Base-by-base conservation (phyloP, 1,284 basidiomycete genomes). In the Ceratobasidium sp. region DNA sequence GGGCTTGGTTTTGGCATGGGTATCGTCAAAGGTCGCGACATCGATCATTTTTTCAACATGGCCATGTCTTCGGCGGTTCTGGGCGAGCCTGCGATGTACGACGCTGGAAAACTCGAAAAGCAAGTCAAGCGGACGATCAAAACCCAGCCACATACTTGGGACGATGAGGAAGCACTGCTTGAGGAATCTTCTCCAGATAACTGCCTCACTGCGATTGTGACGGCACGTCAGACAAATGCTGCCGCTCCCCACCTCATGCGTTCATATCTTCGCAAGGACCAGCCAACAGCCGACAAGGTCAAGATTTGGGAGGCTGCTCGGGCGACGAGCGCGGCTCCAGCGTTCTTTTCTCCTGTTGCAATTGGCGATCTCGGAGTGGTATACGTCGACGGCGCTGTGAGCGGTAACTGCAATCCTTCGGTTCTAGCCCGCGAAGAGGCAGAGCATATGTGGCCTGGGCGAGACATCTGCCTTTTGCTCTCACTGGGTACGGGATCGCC, bases 301-400 rank as follows among this genome's bases (percentile, higher is more conserved):
- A 74, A 74, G 33, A 64, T 74, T 38, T 74, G 70, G 70, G 70
- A 74, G 38, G 70, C 70, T 46, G 70, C 70, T 50, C 70, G 70
- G 23, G 70, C 70, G 5, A 74, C 70, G 13, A 62, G 57, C 46
- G 70, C 70, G 20, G 70, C 70, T 12, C 70, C 70, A 4, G 70
- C 46, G 1, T 74, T 62, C 46, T 74, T 74, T 50, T n/a, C 42
- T 2, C 70, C 57, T 40, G 23, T 74, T 17, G 26, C 26, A 9
- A 46, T 74, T 17, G 57, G 57, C 20, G 42, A 61, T 17, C 20
- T 57, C 13, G 56, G 56, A 17, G 46, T 71, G 7, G 28, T 33
- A 17, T 71, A 71, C 23, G 28, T 71, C 9, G 69, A 71, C 38
- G 69, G 69, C 5, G 69, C 69, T 7, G 69, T 71, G 9, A 71